Conservation (phyloP, 2,329 filamentous ascomycete species). For the Aspergillus persii region DNA sequence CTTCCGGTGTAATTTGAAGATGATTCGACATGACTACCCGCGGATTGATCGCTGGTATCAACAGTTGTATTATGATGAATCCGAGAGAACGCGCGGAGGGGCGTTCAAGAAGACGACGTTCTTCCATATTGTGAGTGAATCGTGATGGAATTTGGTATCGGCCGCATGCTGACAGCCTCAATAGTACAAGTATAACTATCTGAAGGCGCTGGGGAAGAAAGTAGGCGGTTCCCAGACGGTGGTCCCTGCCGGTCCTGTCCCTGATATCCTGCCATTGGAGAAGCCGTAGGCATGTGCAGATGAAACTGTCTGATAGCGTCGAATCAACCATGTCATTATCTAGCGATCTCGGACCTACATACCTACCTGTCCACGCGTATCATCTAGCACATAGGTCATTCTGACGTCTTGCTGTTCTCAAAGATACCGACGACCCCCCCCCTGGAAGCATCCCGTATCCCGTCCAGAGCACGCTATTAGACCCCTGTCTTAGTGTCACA, state of each 20-base stretch:
- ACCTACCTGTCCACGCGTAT: neutral
- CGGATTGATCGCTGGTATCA: constrained; percentile 47
- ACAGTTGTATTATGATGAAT: constrained; percentile 48
- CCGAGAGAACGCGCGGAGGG: constrained; percentile 36
- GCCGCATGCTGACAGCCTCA: neutral
- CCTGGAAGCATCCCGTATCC: neutral
- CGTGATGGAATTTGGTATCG: neutral
- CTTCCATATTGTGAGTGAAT: constrained; percentile 38
- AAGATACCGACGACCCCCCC: neutral
- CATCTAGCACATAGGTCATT: neutral
- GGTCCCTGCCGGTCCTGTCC: constrained; percentile 27
- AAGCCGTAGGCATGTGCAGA: neutral
- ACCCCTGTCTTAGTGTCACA: neutral
- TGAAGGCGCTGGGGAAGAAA: constrained; percentile 17
- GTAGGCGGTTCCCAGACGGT: constrained; percentile 22
- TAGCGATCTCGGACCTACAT: too few relatives aligned
- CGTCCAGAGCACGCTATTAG: neutral
- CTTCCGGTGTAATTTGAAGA: constrained; percentile 70
- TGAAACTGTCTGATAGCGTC: neutral
- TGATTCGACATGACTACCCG: constrained; percentile 61
- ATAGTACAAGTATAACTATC: constrained; percentile 30
- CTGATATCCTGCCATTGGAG: constrained; percentile 24
- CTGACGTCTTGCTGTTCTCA: too few relatives aligned
- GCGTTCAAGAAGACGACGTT: constrained; percentile 47
- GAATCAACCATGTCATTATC: too few relatives aligned